Percentiles rank a stretch among this genome's conserved stretches.
These are phyloP conservation scores for Nitzschia palea DNA, from an alignment of 108 stramenopile species.

Conservation along the genomic window DNA sequence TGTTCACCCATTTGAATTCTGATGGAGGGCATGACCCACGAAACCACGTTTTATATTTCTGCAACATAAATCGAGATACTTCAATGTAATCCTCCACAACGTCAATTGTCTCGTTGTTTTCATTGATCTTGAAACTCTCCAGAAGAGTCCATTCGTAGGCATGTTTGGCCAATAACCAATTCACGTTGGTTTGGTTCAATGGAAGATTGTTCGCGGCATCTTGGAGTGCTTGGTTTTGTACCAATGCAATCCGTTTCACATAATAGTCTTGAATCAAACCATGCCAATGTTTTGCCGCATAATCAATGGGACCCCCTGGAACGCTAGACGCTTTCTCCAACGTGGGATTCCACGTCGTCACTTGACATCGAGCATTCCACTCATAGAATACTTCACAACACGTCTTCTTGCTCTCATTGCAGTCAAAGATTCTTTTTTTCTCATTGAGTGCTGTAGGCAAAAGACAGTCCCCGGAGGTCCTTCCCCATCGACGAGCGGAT, in stretches of 20 bases:
- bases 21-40: conserved; percentile 2
- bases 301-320: conserved; percentile 46
- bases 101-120: background rate
- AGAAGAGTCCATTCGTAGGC: conserved; percentile 32
- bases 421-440: background rate
- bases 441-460: background rate
- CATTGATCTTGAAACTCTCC: background rate
- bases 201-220: conserved; percentile 18
- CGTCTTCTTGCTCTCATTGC: background rate
- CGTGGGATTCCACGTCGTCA: conserved; percentile 53
- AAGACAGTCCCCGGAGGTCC: conserved; percentile 19
- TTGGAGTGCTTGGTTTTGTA: conserved; percentile 26
- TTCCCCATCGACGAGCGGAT: conserved; percentile 28
- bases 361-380: conserved; percentile 40
- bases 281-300: conserved; percentile 46
- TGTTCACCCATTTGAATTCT: too few relatives aligned
- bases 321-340: conserved; percentile 1
- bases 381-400: conserved; percentile 31
- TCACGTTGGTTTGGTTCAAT: conserved; percentile 22
- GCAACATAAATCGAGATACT: background rate
- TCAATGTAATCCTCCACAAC: conserved; percentile 1
- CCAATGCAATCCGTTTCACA: conserved; percentile 13
- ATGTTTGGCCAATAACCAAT: conserved; percentile 24
- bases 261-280: conserved; percentile 41
- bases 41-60: conserved; percentile 16